Evolutionary conservation across 83 land plant species (phyloP).

Genomic region (Picea abies): DNA sequence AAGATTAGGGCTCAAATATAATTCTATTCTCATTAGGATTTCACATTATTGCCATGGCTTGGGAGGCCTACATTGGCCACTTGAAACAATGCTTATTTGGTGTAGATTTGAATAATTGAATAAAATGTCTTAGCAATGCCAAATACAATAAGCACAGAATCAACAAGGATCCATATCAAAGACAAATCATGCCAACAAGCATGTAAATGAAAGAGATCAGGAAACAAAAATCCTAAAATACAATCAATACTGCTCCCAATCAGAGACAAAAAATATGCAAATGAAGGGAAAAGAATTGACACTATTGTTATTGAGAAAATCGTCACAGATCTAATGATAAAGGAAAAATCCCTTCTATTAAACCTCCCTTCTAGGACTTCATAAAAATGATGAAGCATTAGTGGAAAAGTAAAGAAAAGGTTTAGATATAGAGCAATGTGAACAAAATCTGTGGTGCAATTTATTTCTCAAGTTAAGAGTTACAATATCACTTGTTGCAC

Average conservation of each 20-base stretch:
- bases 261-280: slow-evolving; percentile 22
- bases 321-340: slow-evolving; percentile 1
- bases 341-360: neutral
- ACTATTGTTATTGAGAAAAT: slow-evolving; percentile 6
- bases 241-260: slow-evolving; percentile 26
- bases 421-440: slow-evolving; percentile 17
- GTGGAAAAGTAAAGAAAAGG: slow-evolving; percentile 24
- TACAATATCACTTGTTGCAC: slow-evolving; percentile 19
- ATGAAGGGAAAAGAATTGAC: slow-evolving; percentile 18
- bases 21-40: no score
- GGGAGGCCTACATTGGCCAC: no score
- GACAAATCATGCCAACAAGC: neutral
- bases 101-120: neutral
- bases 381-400: slow-evolving; percentile 27
- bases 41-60: no score
- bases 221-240: slow-evolving; percentile 23
- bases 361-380: slow-evolving; percentile 23
- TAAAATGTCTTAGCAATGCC: neutral
- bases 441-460: slow-evolving; percentile 6
- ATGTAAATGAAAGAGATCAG: slow-evolving; percentile 22
- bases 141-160: neutral
- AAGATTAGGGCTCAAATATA: no score
- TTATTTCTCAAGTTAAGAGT: slow-evolving; percentile 16
- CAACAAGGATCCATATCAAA: neutral
- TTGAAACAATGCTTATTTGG: neutral